Conservation (phyloP, 345 rosid genomes). For the Abelmoschus esculentus region DNA sequence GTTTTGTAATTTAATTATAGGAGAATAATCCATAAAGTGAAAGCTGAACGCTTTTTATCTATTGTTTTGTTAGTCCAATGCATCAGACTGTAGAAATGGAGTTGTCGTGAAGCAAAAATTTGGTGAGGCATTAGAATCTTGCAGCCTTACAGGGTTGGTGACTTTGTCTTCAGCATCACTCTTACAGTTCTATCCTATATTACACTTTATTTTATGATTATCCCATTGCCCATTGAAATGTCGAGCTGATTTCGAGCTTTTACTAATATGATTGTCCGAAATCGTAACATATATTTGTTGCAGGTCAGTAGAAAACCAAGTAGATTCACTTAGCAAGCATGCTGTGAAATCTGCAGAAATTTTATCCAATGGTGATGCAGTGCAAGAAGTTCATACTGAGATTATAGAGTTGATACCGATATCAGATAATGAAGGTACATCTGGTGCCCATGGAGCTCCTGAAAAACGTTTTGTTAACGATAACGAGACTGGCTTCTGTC, state of each 20-base stretch:
- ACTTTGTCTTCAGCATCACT: conserved; percentile 8
- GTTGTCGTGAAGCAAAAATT: conserved; percentile 64
- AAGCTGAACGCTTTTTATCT: conserved; percentile 12
- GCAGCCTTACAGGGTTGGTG: conserved; percentile 57
- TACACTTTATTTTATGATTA: neutral
- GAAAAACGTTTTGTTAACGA: conserved; percentile 26
- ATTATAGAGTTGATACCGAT: conserved; percentile 31
- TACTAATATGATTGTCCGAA: conserved; percentile 9
- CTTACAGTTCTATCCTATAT: neutral
- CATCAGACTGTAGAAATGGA: conserved; percentile 89
- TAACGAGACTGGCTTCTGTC: conserved; percentile 19
- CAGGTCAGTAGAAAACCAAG: conserved; percentile 59
- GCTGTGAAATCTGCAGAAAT: conserved; percentile 15
- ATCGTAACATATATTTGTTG: conserved; percentile 19
- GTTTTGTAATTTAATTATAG: neutral
- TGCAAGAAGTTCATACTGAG: conserved; percentile 19
- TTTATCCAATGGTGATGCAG: conserved; percentile 25
- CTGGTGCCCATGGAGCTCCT: conserved; percentile 20
- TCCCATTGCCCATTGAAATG: neutral
- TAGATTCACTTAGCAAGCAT: conserved; percentile 25
- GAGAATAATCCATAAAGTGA: neutral
- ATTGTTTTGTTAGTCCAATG: conserved; percentile 48
- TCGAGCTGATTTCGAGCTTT: neutral
- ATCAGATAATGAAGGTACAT: conserved; percentile 27
- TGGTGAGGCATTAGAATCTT: conserved; percentile 78